phyloP scores from a whole-genome alignment of 495 filamentous ascomycete genomes.

The Aspergillus saccharolyticus region DNA sequence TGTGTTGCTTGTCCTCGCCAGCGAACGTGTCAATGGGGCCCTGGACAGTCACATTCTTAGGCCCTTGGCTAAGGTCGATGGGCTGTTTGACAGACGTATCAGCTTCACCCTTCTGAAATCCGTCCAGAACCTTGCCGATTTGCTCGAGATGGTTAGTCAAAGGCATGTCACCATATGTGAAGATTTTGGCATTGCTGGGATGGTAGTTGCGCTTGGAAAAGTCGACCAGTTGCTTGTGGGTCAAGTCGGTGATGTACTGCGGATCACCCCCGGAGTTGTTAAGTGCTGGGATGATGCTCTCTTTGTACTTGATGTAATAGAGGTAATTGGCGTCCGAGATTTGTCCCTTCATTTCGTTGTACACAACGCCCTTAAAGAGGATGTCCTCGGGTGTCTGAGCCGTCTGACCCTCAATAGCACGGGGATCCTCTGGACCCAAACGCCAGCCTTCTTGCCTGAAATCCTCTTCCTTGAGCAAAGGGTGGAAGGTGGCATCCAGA shows the following conservation, averaged over 20 bases:
- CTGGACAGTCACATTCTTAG: conserved; percentile 60
- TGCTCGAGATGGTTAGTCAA: conserved; percentile 72
- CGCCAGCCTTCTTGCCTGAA: conserved; percentile 97
- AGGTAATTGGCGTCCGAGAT: conserved; percentile 97
- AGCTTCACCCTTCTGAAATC: conserved; percentile 61
- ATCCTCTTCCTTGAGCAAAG: conserved; percentile 81
- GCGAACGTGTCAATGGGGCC: conserved; percentile 89
- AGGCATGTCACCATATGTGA: conserved; percentile 94
- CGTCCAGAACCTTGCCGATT: conserved; percentile 63
- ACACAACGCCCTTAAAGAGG: conserved; percentile 97
- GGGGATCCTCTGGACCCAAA: conserved; percentile 83
- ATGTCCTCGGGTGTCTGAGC: conserved; percentile 44
- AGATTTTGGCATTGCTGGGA: conserved; percentile 89
- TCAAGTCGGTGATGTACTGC: conserved; percentile 90
- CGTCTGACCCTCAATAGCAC: conserved; percentile 42
- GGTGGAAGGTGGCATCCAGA: conserved; percentile 87
- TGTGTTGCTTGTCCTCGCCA: conserved; percentile 79
- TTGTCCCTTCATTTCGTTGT: conserved; percentile 99
- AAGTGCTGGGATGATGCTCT: conserved; percentile 87
- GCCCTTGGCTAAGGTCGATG: conserved; percentile 62
- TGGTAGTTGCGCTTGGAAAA: conserved; percentile 93
- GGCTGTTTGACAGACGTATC: conserved; percentile 73
- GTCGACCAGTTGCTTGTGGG: conserved; percentile 73
- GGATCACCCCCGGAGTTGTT: conserved; percentile 97
- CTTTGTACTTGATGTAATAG: conserved; percentile 89